Base-by-base conservation (phyloP, 345 rosid species). In the Noccaea bulbosa region DNA sequence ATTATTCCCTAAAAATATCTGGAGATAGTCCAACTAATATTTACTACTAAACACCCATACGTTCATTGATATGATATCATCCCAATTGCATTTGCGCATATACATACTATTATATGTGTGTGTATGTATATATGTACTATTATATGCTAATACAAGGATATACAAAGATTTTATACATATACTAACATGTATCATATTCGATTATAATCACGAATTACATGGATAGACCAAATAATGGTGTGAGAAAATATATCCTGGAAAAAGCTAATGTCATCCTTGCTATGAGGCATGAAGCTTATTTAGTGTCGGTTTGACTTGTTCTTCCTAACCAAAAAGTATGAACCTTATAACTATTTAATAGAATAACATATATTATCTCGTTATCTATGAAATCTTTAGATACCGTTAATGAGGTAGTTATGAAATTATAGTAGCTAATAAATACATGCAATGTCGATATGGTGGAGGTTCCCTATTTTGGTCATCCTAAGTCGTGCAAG, bases 391-490 rank as follows among this genome's bases (percentile, higher is more conserved):
- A 54, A 16, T 68, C 45, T 32, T 27, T n/a, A 67, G 4, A 32
- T 33, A 32, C 4, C 3, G 30, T 32, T 63, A 0, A 22, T 17
- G 64, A 11, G 43, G 69, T 48, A 55, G 17, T 16, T 15, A 32
- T 16, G 1, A 54, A 55, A 6, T 33, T 45, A 16, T 41, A 41
- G 11, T 37, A 1, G 1, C 30, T 27, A 20, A 20, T 5, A 32
- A 14, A 67, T 6, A 54, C 30, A 27, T 27, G 30, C 30, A 4
- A 15, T 15, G 30, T 27, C 24, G 50, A 52, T 53, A 22, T 11
- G 30, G 71, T 40, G 15, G n/a, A n/a, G n/a, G 61, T 68, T 33
- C 63, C 63, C 72, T 67, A 5, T 32, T 32, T 43, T 11, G 34
- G 52, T 33, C 15, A 11, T 40, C 3, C 3, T 14, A 37, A 15